These are phyloP conservation scores for Pseudopyrenochaeta lycopersici DNA, from an alignment of 2,329 filamentous ascomycete genomes.

Conservation along the genomic window DNA sequence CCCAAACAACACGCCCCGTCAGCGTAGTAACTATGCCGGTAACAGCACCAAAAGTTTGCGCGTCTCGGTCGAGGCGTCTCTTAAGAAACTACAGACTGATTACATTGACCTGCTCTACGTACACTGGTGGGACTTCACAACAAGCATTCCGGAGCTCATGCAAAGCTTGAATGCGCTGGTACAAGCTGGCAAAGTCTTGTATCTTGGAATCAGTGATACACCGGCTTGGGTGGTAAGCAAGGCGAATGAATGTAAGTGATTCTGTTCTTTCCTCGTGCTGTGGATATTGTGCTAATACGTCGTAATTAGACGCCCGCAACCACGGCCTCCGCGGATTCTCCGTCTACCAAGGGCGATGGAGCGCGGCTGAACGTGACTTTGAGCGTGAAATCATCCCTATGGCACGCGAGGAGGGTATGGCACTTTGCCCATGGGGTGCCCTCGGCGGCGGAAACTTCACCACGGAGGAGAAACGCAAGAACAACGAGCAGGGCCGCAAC, in stretches of 20 bases:
- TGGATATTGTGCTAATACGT: constrained; percentile 1
- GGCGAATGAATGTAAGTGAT: constrained; percentile 54
- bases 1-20: constrained; percentile 32
- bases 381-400: constrained; percentile 76
- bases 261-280: background rate
- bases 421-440: constrained; percentile 63
- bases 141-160: constrained; percentile 49
- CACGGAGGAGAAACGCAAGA: constrained; percentile 39
- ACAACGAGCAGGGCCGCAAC: constrained; percentile 47
- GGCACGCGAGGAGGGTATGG: constrained; percentile 70
- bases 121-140: constrained; percentile 54
- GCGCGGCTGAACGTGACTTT: constrained; percentile 68
- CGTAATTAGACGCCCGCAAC: constrained; percentile 65
- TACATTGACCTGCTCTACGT: constrained; percentile 54
- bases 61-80: constrained; percentile 48
- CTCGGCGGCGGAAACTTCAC: constrained; percentile 60
- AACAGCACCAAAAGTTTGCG: constrained; percentile 51
- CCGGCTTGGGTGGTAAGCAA: constrained; percentile 56
- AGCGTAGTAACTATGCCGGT: constrained; percentile 54
- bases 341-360: constrained; percentile 74
- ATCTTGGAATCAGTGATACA: constrained; percentile 50
- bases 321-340: constrained; percentile 75
- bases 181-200: constrained; percentile 49
- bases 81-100: constrained; percentile 54
- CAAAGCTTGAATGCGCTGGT: constrained; percentile 48